Conservation (phyloP, 192 early-diverging fungal genomes). For the Phlyctochytrium planicorne region DNA sequence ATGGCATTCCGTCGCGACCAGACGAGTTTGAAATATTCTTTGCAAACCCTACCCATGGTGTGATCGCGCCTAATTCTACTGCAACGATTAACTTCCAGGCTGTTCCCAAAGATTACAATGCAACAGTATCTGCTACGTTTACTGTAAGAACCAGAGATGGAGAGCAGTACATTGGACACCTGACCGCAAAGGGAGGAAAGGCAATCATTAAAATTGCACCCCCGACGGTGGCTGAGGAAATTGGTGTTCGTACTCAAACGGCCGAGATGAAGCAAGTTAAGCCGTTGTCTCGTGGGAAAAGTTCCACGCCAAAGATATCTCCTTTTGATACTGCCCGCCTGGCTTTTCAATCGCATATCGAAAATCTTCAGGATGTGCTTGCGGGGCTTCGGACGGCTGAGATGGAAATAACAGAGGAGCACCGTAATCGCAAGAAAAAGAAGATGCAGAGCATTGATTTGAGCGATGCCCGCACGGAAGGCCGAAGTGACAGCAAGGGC, state of each 20-base stretch:
- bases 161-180: slow-evolving; percentile 48
- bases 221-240: slow-evolving; percentile 31
- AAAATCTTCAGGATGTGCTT: slow-evolving; percentile 53
- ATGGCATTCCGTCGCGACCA: slow-evolving; percentile 31
- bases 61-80: slow-evolving; percentile 37
- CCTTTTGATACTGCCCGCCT: slow-evolving; percentile 35
- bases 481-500: no score
- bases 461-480: no score
- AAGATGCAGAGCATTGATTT: slow-evolving; percentile 9
- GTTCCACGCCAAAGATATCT: slow-evolving; percentile 6
- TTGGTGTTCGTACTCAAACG: slow-evolving; percentile 20
- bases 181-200: slow-evolving; percentile 51
- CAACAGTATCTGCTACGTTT: slow-evolving; percentile 43
- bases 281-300: slow-evolving; percentile 11
- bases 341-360: slow-evolving; percentile 45
- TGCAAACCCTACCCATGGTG: slow-evolving; percentile 47
- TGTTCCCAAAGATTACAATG: slow-evolving; percentile 51
- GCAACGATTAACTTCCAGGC: slow-evolving; percentile 36
- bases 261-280: slow-evolving; percentile 34
- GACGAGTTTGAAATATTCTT: slow-evolving; percentile 63
- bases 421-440: slow-evolving; percentile 13
- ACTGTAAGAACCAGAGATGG: slow-evolving; percentile 51
- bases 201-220: slow-evolving; percentile 60
- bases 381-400: slow-evolving; percentile 53
- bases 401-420: slow-evolving; percentile 34